Base-by-base conservation (phyloP, 2,329 filamentous ascomycete genomes). In the Clonostachys byssicola region DNA sequence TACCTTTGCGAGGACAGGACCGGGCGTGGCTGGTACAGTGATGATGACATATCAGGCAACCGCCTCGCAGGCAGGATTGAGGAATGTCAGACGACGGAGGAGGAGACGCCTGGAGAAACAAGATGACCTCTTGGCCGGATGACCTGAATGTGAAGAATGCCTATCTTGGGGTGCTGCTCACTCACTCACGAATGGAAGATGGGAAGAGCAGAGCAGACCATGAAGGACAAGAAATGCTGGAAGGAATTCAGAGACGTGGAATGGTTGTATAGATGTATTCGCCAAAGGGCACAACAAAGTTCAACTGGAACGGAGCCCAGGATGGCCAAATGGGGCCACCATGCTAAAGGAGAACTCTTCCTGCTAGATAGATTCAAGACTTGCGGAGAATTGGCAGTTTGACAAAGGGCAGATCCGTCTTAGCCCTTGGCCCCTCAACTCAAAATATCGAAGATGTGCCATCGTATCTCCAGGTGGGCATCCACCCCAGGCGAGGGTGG, bases 1-100 rank as follows among this genome's bases (percentile, higher is more conserved):
- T 72, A 77, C 56, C 72, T 70, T 59, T 80, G 75, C 45, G 73
- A 74, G 44, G 75, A 68, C 53, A 78, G 64, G 51, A 78, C 67
- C 40, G 74, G 71, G 52, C 72, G 68, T 45, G 68, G 64, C 51
- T 69, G 63, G 53, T 68, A 68, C 54, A 69, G 56, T 52, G 64
- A 59, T 51, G 61, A 68, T 55, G 66, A 61, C 64, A 66, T 71
- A 52, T 53, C 54, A 30, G 23, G 23, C 23, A 30, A 30, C 23
- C 8, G 23, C 23, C 23, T 30, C 23, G 3, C 8, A 30, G 23
- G 23, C 23, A 30, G 23, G 23, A 30, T 30, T 30, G 23, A 30
- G 23, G 23, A 30, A 30, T 30, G 23, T 30, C 23, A 30, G 23
- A 30, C 23, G 23, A 30, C 9, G 9, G 23, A 30, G 23, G 23